A percentile compares a stretch with the other conserved stretches of the same genome.
Evolutionary conservation across 192 early-diverging fungal species (phyloP).

Genomic region (Geranomyces michiganensis): DNA sequence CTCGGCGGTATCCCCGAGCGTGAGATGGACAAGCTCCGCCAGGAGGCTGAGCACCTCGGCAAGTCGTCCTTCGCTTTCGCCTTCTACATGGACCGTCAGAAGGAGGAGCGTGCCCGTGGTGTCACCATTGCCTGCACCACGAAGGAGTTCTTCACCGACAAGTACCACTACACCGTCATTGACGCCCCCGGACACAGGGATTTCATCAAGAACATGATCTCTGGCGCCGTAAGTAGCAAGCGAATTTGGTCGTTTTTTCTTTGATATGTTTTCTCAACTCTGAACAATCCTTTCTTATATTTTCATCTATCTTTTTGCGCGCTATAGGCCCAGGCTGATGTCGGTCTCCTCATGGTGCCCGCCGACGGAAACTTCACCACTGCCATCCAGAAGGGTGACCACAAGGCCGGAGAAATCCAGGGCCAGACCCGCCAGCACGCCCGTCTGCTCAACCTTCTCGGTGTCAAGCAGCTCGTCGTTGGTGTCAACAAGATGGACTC

Average conservation of each 20-base stretch:
- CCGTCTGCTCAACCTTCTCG: slow-evolving; percentile 95
- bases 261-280: neutral
- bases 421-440: slow-evolving; percentile 99
- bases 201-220: slow-evolving; percentile 96
- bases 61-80: slow-evolving; percentile 99
- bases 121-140: slow-evolving; percentile 99
- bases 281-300: neutral
- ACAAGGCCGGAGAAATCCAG: slow-evolving; percentile 51
- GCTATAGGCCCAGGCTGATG: slow-evolving; percentile 73
- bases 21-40: slow-evolving; percentile 99
- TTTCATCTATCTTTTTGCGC: neutral
- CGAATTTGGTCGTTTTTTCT: neutral
- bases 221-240: slow-evolving; percentile 72
- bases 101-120: slow-evolving; percentile 99
- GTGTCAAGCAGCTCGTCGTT: slow-evolving; percentile 98
- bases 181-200: slow-evolving; percentile 99
- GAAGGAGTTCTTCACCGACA: slow-evolving; percentile 94
- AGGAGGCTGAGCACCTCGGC: slow-evolving; percentile 98
- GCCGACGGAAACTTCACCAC: slow-evolving; percentile 41
- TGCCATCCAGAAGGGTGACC: slow-evolving; percentile 42
- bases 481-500: slow-evolving; percentile 99
- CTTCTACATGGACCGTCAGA: slow-evolving; percentile 98
- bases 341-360: slow-evolving; percentile 77
- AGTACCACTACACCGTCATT: slow-evolving; percentile 98
- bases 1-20: slow-evolving; percentile 98